Evolutionary conservation across 768 basidiomycete genomes (phyloP), one percentile per base, ranked within the genome.

Genomic region (Podaxis rugospora): DNA sequence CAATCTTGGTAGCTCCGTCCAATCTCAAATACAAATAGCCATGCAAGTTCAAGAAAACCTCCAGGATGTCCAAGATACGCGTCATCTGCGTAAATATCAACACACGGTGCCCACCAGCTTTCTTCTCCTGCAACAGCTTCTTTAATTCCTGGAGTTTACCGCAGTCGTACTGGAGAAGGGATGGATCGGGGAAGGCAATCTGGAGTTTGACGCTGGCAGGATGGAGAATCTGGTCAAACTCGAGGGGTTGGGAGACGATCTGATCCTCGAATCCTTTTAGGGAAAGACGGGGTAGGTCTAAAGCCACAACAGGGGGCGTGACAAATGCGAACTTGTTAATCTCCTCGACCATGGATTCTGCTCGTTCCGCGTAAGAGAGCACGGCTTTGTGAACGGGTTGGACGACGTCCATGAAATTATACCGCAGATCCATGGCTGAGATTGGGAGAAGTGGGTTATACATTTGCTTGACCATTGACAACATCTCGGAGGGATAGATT

Each of bases 31-130:
- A 98, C 10, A 95, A 83, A 70, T 95, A 91, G 0, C 95, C 95
- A 68, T 95, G 93, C 59, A 93, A 87, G 67, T 90, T 95, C 61
- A 98, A 81, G 72, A 94, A 98, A 16, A 88, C 87, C 71, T 98
- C 95, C 55, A 98, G 82, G 62, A 98, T 93, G 70, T 98, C 95
- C 61, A 98, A 80, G 35, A 98, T 88, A 62, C 83, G 82, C 32
- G 95, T 96, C 95, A 98, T 98, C 68, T 98, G 95, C 0, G 95
- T 98, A 74, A 98, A 98, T 64, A 98, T 95, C 51, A 98, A 80
- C 25, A 92, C 82, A 5, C 95, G 89, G 70, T 97, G 95, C 0
- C 94, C 93, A 5, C 86, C 93, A 0, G 86, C 84, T 69, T 95
- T 93, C 72, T 86, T 90, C 71, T 91, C 84, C 49, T 92, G 85